phyloP scores from a whole-genome alignment of 2,329 filamentous ascomycete species.

The Rhytidhysteron rufulum region DNA sequence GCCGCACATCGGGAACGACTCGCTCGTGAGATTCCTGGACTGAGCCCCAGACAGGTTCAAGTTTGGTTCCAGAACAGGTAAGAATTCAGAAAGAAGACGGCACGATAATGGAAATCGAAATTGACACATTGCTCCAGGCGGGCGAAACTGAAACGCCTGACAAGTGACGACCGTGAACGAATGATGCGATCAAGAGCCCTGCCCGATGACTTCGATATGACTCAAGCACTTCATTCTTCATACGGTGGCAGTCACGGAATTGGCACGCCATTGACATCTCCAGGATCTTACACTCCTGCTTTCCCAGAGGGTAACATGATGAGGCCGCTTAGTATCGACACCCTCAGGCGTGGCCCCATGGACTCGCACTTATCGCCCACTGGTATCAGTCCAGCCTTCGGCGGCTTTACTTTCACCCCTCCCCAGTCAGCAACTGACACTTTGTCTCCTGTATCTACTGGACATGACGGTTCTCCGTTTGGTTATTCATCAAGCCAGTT shows the following conservation, averaged over 20 bases:
- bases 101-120: neutral
- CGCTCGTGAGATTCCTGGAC: slow-evolving; percentile 82
- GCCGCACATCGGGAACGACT: slow-evolving; percentile 84
- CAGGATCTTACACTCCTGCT: slow-evolving; percentile 37
- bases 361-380: slow-evolving; percentile 66
- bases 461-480: slow-evolving; percentile 38
- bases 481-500: slow-evolving; percentile 33
- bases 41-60: slow-evolving; percentile 90
- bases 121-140: slow-evolving; percentile 38
- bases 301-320: slow-evolving; percentile 57
- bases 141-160: slow-evolving; percentile 59
- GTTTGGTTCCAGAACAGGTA: slow-evolving; percentile 99
- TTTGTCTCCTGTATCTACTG: slow-evolving; percentile 41
- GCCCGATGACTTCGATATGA: slow-evolving; percentile 58
- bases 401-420: slow-evolving; percentile 62
- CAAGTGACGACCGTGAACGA: slow-evolving; percentile 58
- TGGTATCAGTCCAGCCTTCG: slow-evolving; percentile 64
- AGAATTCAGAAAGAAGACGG: slow-evolving; percentile 21
- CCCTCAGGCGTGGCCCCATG: slow-evolving; percentile 58
- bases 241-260: slow-evolving; percentile 45
- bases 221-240: slow-evolving; percentile 55
- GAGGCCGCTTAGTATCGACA: slow-evolving; percentile 66
- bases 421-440: slow-evolving; percentile 48
- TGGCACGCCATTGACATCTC: slow-evolving; percentile 47
- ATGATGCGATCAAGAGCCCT: slow-evolving; percentile 59